Base-by-base conservation (phyloP, 306 rosid species). In the Alnus rubra region DNA sequence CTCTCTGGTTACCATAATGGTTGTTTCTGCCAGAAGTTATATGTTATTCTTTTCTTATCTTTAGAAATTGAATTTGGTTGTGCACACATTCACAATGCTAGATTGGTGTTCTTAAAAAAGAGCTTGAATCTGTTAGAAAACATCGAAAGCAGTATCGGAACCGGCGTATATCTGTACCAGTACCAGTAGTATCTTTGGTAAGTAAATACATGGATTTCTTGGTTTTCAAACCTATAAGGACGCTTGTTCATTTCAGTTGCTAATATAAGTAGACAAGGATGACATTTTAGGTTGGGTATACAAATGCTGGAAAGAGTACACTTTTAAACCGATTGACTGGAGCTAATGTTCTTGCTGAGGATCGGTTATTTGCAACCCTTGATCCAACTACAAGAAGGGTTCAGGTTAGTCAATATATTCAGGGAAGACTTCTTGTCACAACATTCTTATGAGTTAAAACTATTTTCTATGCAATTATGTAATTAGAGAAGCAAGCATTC, bases 301-400 rank as follows among this genome's bases (percentile, higher is more conserved):
- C 99, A 49, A 95, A 95, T 88, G 97, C 99, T 79, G 98, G 99
- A 62, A 95, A 95, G 92, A 95, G 99, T 76, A 95, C 99, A 11
- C 96, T 95, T 78, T 81, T 93, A 72, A 95, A 95, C 86, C 99
- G 75, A 58, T 89, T 93, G 85, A 93, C 98, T 55, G 99, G 98
- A 83, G 98, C 98, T 74, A 88, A 87, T 83, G 99, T 93, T 82
- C 92, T 93, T 82, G 94, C 98, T 0, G 99, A 95, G 94, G 98
- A 95, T 86, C 87, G 86, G 82, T 84, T 91, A 83, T 95, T 95
- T 88, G 99, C 99, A 72, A 95, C 99, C 76, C 92, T 95, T 78
- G 98, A 95, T 90, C 99, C 99, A 77, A 93, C 97, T 67, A 93
- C 99, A 45, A 89, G 99, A 88, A 90, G 99, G 87, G 99, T 95